Evolutionary conservation across 768 basidiomycete genomes (phyloP).

Genomic region (Tremella mesenterica): DNA sequence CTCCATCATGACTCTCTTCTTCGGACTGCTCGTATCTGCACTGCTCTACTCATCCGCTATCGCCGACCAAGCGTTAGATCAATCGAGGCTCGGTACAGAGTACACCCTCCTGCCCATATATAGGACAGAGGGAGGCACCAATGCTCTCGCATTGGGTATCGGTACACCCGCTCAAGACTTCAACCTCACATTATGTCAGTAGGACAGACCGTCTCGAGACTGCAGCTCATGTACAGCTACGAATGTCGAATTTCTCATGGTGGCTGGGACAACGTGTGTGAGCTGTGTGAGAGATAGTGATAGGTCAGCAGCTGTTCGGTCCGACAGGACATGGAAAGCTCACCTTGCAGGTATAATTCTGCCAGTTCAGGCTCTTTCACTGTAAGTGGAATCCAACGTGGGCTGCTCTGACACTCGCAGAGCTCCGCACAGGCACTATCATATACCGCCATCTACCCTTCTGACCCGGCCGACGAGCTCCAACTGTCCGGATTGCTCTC

Average conservation of each 20-base stretch:
- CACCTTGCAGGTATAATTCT: neutral
- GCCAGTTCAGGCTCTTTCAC: slow-evolving; percentile 16
- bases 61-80: slow-evolving; percentile 11
- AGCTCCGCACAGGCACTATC: slow-evolving; percentile 8
- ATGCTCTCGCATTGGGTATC: slow-evolving; percentile 25
- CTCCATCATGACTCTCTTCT: neutral
- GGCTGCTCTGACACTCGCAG: neutral
- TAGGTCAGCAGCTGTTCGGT: slow-evolving; percentile 11
- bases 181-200: slow-evolving; percentile 40
- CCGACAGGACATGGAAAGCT: neutral
- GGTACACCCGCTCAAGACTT: slow-evolving; percentile 24
- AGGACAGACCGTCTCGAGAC: neutral
- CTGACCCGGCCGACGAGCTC: slow-evolving; percentile 14
- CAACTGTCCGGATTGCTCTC: slow-evolving; percentile 9
- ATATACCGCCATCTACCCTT: slow-evolving; percentile 23
- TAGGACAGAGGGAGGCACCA: slow-evolving; percentile 30
- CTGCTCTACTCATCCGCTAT: neutral
- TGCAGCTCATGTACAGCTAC: slow-evolving; percentile 23
- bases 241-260: slow-evolving; percentile 34
- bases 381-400: slow-evolving; percentile 8
- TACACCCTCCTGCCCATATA: slow-evolving; percentile 32
- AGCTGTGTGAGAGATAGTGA: slow-evolving; percentile 15
- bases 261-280: slow-evolving; percentile 22
- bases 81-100: slow-evolving; percentile 18
- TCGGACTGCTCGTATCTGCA: neutral